phyloP scores from a whole-genome alignment of 257 asterid genomes.

The Solanum pimpinellifolium region DNA sequence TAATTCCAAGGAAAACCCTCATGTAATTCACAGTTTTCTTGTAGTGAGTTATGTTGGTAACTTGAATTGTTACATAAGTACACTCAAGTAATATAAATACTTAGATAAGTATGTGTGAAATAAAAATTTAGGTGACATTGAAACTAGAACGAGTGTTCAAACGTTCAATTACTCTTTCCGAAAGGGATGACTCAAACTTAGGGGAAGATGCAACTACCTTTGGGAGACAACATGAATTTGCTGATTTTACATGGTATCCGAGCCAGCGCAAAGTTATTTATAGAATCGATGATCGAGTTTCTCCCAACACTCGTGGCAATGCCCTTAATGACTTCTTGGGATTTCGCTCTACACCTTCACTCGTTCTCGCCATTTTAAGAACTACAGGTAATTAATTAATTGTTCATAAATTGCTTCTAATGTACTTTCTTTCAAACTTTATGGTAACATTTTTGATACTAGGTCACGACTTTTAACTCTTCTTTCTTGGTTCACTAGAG shows the following conservation, averaged over 20 bases:
- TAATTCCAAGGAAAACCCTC: too few relatives aligned
- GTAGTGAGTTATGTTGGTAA: too few relatives aligned
- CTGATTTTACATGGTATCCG: slow-evolving; percentile 14
- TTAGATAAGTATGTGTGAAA: not conserved
- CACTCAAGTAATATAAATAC: not conserved
- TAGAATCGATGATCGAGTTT: slow-evolving; percentile 6
- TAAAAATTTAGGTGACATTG: slow-evolving; percentile 5
- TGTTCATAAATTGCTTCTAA: not conserved
- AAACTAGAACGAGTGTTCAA: slow-evolving; percentile 11
- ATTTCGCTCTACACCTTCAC: slow-evolving; percentile 5
- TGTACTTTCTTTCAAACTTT: not conserved
- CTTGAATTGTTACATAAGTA: too few relatives aligned
- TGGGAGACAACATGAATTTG: slow-evolving; percentile 16
- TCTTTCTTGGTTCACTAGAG: slow-evolving; percentile 1
- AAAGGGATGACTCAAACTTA: slow-evolving; percentile 5
- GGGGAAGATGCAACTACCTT: not conserved
- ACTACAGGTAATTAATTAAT: not conserved
- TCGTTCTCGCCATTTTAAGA: not conserved
- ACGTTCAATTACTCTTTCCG: slow-evolving; percentile 3
- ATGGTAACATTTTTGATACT: not conserved
- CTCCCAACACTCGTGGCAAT: not conserved
- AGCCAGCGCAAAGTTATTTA: slow-evolving; percentile 7
- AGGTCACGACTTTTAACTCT: not conserved
- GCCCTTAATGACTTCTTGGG: slow-evolving; percentile 7
- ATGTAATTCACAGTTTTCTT: too few relatives aligned